Conservation (phyloP, 2,329 filamentous ascomycete genomes). For the Beauveria asiatica region DNA sequence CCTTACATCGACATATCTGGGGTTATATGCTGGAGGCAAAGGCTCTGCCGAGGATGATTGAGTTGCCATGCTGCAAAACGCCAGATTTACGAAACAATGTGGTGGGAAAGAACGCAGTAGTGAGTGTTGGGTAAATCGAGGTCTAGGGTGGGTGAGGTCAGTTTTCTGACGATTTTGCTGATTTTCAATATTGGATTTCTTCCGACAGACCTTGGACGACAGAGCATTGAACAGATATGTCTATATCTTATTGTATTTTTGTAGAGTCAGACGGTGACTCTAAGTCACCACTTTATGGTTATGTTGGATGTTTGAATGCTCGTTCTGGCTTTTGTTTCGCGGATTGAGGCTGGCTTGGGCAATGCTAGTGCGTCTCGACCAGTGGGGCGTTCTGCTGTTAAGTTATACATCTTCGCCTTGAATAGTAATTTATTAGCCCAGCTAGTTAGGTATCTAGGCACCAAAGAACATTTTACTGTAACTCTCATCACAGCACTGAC, state of each 20-base stretch:
- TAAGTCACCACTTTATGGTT: background rate
- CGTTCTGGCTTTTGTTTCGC: background rate
- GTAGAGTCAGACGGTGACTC: background rate
- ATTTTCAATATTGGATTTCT: background rate
- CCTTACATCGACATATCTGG: conserved; percentile 56
- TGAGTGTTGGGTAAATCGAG: conserved; percentile 3
- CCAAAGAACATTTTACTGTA: too few relatives aligned
- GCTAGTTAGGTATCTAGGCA: too few relatives aligned
- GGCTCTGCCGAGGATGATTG: background rate
- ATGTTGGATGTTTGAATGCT: background rate
- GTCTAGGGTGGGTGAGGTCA: conserved; percentile 4
- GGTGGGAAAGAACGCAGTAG: background rate
- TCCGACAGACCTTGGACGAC: background rate
- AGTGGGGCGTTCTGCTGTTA: background rate
- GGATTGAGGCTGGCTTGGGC: background rate
- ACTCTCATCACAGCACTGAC: too few relatives aligned
- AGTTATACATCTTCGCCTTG: background rate
- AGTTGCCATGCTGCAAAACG: conserved; percentile 1
- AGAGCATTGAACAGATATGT: background rate
- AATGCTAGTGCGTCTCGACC: background rate
- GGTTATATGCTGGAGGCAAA: conserved; percentile 16
- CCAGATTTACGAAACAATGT: background rate
- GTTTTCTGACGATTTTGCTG: background rate
- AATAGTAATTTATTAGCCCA: background rate
- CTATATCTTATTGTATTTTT: background rate